A percentile compares a stretch with the other conserved stretches of the same genome.
Evolutionary conservation across 2,329 filamentous ascomycete species (phyloP).

Genomic region (Fonsecaea pedrosoi): DNA sequence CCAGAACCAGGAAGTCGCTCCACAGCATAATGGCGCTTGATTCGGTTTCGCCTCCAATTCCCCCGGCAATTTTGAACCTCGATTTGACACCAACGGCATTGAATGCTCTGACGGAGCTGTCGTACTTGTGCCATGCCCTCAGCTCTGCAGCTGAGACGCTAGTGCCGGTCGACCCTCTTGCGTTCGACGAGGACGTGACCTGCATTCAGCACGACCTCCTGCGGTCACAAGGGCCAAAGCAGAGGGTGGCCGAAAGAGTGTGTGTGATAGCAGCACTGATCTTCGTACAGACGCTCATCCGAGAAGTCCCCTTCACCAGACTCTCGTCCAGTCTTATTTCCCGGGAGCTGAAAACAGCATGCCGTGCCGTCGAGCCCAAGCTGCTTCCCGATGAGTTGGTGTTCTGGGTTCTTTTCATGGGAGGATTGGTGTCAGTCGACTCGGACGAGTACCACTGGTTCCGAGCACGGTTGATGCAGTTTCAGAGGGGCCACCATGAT

Average conservation of each 20-base stretch:
- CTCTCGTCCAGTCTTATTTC: constrained; percentile 22
- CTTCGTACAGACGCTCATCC: constrained; percentile 31
- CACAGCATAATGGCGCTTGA: constrained; percentile 13
- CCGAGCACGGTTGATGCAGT: constrained; percentile 6
- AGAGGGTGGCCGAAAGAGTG: constrained; percentile 16
- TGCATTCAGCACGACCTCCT: constrained; percentile 34
- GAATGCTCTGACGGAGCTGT: constrained; percentile 24
- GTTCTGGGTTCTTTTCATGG: constrained; percentile 33
- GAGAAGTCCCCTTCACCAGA: constrained; percentile 23
- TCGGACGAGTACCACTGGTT: constrained; percentile 29
- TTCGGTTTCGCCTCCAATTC: not conserved
- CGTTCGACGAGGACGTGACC: constrained; percentile 31
- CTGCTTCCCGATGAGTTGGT: constrained; percentile 6
- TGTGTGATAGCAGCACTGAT: constrained; percentile 29
- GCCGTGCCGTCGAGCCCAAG: not conserved
- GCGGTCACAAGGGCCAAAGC: not conserved
- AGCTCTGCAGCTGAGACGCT: constrained; percentile 17
- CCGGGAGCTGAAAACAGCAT: constrained; percentile 13
- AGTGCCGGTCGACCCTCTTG: constrained; percentile 24
- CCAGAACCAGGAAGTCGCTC: constrained; percentile 16
- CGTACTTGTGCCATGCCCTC: constrained; percentile 27
- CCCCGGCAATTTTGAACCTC: not conserved
- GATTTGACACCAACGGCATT: constrained; percentile 7
- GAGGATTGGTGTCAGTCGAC: constrained; percentile 22
- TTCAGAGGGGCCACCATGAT: not conserved